A percentile compares a stretch with the other conserved stretches of the same genome.
phyloP scores from a whole-genome alignment of 176 grass and related monocot genomes.

The Chloris gayana region DNA sequence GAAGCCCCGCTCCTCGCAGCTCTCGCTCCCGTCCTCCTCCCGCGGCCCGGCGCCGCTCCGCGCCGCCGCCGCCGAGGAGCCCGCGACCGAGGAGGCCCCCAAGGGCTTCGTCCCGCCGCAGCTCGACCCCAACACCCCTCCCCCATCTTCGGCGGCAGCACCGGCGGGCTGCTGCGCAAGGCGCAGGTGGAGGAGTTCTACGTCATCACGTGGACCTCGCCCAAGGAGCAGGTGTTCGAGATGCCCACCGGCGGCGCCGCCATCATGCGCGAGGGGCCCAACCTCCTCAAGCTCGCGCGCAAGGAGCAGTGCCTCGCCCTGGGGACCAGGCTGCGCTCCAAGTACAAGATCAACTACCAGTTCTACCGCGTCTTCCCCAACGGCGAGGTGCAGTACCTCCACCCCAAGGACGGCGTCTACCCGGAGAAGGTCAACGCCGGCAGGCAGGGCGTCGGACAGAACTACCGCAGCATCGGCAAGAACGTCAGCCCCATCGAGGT shows the following conservation, averaged over 20 bases:
- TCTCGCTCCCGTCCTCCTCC: conserved; percentile 34
- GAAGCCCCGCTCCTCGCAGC: neutral
- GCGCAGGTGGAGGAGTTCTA: conserved; percentile 99
- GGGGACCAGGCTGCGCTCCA: conserved; percentile 71
- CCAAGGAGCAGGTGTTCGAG: conserved; percentile 99
- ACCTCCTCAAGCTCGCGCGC: conserved; percentile 91
- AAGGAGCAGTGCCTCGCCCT: conserved; percentile 99
- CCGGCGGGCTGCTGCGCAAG: conserved; percentile 90
- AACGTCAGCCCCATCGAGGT: conserved; percentile 93
- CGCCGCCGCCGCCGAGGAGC: neutral
- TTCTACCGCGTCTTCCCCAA: conserved; percentile 99
- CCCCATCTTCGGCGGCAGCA: conserved; percentile 96
- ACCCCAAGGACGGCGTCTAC: conserved; percentile 99
- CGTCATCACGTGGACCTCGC: conserved; percentile 97
- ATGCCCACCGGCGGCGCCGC: conserved; percentile 93
- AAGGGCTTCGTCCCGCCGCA: conserved; percentile 89
- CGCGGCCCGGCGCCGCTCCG: conserved; percentile 27
- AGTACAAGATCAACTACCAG: conserved; percentile 99
- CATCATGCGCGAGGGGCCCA: conserved; percentile 94
- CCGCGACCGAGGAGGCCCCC: conserved; percentile 47
- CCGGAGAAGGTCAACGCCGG: conserved; percentile 98
- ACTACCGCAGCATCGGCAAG: conserved; percentile 92
- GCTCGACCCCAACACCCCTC: conserved; percentile 96
- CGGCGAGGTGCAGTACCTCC: conserved; percentile 99
- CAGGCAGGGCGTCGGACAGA: conserved; percentile 73